Percentiles rank a stretch among this genome's conserved stretches.
Conservation (phyloP, 805 yeast genomes). For the Wickerhamiella azyma region DNA sequence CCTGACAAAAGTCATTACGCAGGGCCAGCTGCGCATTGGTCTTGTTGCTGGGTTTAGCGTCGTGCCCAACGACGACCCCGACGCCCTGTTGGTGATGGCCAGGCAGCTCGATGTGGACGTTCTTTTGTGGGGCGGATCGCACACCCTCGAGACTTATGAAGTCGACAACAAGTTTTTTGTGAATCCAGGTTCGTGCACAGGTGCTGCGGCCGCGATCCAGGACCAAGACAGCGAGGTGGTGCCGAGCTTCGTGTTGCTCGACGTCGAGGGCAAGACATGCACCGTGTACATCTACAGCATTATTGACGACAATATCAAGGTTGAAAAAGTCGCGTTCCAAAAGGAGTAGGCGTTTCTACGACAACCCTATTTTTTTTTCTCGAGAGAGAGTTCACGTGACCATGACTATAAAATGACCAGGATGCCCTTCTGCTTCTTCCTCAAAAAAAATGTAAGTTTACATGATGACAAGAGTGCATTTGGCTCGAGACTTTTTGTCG, state of each 20-base stretch:
- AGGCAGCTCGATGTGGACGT: conserved; percentile 87
- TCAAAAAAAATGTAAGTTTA: conserved; percentile 21
- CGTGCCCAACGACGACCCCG: conserved; percentile 78
- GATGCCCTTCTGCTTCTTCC: background rate
- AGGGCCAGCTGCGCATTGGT: conserved; percentile 67
- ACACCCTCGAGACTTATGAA: conserved; percentile 83
- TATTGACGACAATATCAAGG: conserved; percentile 71
- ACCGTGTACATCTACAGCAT: conserved; percentile 76
- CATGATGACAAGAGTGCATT: conserved; percentile 97
- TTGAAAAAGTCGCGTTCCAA: conserved; percentile 67
- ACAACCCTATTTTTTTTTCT: background rate
- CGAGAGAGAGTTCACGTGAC: conserved; percentile 3
- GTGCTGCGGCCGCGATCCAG: conserved; percentile 64
- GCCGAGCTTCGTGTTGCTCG: conserved; percentile 82
- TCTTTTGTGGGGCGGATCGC: conserved; percentile 85
- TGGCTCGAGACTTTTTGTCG: conserved; percentile 97
- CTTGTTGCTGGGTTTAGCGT: conserved; percentile 72
- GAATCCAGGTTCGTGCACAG: conserved; percentile 96
- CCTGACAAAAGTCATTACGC: conserved; percentile 46
- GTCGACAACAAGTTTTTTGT: conserved; percentile 84
- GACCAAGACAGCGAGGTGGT: conserved; percentile 39
- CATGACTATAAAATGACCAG: background rate
- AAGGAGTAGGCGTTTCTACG: conserved; percentile 26
- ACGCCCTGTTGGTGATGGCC: conserved; percentile 67
- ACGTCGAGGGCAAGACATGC: conserved; percentile 65